Evolutionary conservation across 2,329 filamentous ascomycete species (phyloP), one percentile per base, ranked within the genome.

Genomic region (Fusarium chuoi): DNA sequence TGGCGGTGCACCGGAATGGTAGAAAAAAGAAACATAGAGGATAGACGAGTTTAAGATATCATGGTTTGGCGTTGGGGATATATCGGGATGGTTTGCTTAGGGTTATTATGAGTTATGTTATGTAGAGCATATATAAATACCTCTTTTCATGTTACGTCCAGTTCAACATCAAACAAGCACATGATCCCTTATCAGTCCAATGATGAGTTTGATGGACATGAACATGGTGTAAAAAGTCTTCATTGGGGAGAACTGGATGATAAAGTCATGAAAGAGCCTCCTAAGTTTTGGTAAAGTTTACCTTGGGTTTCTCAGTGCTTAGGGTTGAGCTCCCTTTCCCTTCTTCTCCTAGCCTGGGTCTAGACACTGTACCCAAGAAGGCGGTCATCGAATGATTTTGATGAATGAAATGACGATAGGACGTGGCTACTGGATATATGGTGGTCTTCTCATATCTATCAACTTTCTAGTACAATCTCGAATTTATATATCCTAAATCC

Each of bases 1-100:
- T 15, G 78, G 77, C 22, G 78, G 77, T 45, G 84, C 84, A 48
- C 83, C 84, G 36, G 86, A 88, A 24, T 88, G 87, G 86, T 88
- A 78, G 65, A 52, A 41, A 14, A 38, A 22, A 35, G 46, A 41
- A 38, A 33, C n/a, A 52, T 39, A 70, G 26, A 62, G 8, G 33
- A 58, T 58, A 55, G 20, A 66, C 18, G 35, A 26, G 42, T 24
- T 30, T 20, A 26, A 52, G 41, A 45, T 56, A 58, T 66, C 39
- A 57, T 36, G 42, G 49, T 28, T 49, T 57, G 70, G 65, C 70
- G 70, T 74, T 24, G 39, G 48, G 49, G 24, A 26, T 35, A 57
- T 28, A 55, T 22, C 12, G 41, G 51, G 42, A 55, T 35, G 61
- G 41, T 11, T 51, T 49, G 57, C 41, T n/a, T 24, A 38, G 24